phyloP scores from a whole-genome alignment of 78 protist species.

The Planoprotostelium fungivorum region DNA sequence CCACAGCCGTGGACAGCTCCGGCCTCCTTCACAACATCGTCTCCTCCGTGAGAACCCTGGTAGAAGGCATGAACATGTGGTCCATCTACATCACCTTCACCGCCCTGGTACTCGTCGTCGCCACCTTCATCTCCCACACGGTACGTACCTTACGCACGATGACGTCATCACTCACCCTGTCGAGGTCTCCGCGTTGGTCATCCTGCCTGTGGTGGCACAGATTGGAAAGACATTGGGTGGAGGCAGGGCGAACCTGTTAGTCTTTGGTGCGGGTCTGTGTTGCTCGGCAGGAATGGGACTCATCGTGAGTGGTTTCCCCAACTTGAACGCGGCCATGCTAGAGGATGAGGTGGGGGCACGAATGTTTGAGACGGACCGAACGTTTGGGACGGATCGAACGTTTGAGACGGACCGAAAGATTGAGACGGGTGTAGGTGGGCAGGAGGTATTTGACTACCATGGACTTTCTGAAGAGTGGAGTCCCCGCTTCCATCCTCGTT shows the following conservation, averaged over 20 bases:
- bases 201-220: neutral
- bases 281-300: neutral
- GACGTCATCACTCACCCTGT: neutral
- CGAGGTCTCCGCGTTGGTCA: neutral
- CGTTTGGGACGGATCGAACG: too few species aligned
- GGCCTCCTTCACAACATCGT: neutral
- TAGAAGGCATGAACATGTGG: neutral
- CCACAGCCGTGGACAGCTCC: neutral
- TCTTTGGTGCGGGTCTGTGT: neutral
- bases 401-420: too few species aligned
- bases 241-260: neutral
- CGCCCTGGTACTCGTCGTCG: neutral
- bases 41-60: neutral
- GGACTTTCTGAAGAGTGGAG: neutral
- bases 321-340: neutral
- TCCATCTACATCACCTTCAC: neutral
- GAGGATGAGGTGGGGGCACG: neutral
- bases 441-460: neutral
- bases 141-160: neutral
- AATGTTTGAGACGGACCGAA: too few species aligned
- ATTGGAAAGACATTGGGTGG: neutral
- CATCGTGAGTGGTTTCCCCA: neutral
- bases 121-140: neutral
- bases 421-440: too few species aligned
- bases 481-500: neutral